These are phyloP conservation scores for Cladosporium austrohemisphaericum DNA, from an alignment of 2,329 filamentous ascomycete species.

Conservation along the genomic window DNA sequence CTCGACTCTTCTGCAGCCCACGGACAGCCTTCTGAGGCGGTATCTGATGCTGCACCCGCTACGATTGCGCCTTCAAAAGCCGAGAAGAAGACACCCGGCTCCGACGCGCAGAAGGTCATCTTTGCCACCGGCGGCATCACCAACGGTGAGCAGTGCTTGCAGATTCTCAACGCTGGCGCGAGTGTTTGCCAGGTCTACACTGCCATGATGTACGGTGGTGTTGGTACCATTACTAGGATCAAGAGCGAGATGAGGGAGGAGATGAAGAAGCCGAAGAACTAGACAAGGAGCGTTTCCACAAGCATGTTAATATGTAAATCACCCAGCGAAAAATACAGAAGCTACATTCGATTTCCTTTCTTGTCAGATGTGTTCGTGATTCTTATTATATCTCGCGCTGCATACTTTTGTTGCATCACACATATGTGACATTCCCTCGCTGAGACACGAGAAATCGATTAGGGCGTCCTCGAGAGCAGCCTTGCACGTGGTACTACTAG, in stretches of 20 bases:
- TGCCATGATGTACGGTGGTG: constrained; percentile 61
- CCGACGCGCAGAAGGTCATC: constrained; percentile 64
- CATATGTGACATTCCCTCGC: no score
- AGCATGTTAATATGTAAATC: constrained; percentile 11
- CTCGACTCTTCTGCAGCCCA: constrained; percentile 12
- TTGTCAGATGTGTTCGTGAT: no score
- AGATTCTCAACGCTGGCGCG: constrained; percentile 82
- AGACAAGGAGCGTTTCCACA: not conserved
- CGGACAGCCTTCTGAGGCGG: constrained; percentile 23
- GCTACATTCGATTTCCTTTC: not conserved
- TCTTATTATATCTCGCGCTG: no score
- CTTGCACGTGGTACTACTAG: no score
- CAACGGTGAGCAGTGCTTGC: constrained; percentile 75
- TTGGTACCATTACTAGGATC: constrained; percentile 56
- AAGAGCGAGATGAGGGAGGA: constrained; percentile 50
- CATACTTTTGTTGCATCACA: no score
- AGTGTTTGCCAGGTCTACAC: constrained; percentile 71
- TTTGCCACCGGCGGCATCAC: constrained; percentile 94
- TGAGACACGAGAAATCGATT: no score
- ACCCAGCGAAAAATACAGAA: constrained; percentile 4
- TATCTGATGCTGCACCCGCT: constrained; percentile 6
- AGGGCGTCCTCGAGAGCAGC: no score
- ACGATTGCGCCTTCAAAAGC: constrained; percentile 14
- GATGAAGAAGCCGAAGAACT: constrained; percentile 22
- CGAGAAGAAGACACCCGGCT: constrained; percentile 22